Evolutionary conservation across 139 green algal species (phyloP), one percentile per base, ranked within the genome.

Genomic region (Auxenochlorella pyrenoidosa): DNA sequence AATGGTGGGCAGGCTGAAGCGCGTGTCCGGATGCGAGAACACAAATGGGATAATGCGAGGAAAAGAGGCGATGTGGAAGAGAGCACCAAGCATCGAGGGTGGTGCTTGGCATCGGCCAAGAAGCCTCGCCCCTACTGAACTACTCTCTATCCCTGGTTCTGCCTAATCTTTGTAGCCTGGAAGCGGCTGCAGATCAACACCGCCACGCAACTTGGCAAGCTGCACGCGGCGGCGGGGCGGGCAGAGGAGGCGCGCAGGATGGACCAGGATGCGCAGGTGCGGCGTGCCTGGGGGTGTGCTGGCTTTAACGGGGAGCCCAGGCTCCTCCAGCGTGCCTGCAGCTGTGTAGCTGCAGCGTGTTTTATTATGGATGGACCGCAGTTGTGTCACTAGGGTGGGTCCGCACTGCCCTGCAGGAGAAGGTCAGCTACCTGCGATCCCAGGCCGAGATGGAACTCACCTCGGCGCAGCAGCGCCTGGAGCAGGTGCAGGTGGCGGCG

Each of bases 131-230:
- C n/a, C n/a, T n/a, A n/a, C n/a, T n/a, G n/a, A n/a, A n/a, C n/a
- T n/a, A n/a, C n/a, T n/a, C n/a, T n/a, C n/a, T n/a, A n/a, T n/a
- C n/a, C n/a, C n/a, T n/a, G n/a, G n/a, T n/a, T n/a, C n/a, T n/a
- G n/a, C n/a, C n/a, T n/a, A n/a, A n/a, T n/a, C n/a, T n/a, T 28
- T 30, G 71, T 18, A 78, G 79, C 79, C 15, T 95, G 93, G 93
- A 88, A 91, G 44, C 88, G 90, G 21, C 84, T 84, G 36, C 90
- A 92, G 87, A 81, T 89, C 32, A 86, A 88, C 79, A 92, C 90
- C 15, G 87, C 63, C 16, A 54, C 73, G 34, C 90, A 91, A 79
- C 87, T 92, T 80, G 30, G 38, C 38, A 41, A 75, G 51, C 71
- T 88, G 63, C 84, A 91, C 38, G n/a, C 60, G 10, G 59, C 58